Conservation (phyloP, 805 yeast genomes). For the Middelhovenomyces tepae region DNA sequence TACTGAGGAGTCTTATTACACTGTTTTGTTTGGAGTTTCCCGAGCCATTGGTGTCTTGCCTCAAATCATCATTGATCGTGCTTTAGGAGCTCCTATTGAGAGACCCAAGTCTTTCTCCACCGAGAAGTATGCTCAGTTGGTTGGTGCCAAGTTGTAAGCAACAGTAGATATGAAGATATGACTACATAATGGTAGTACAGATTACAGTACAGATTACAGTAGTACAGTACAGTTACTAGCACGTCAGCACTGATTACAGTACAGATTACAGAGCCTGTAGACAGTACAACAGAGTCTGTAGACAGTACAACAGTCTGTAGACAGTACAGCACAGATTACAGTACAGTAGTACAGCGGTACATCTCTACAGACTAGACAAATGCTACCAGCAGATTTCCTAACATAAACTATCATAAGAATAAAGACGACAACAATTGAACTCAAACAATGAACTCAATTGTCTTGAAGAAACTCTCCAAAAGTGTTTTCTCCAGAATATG, state of each 20-base stretch:
- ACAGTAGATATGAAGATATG: no score
- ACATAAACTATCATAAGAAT: no score
- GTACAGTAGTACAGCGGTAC: no score
- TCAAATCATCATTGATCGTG: slow-evolving; percentile 78
- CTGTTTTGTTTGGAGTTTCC: slow-evolving; percentile 78
- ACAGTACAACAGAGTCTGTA: no score
- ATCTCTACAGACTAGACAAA: no score
- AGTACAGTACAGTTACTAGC: background rate
- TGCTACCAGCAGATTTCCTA: no score
- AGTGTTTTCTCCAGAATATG: slow-evolving; percentile 96
- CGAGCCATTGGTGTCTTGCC: slow-evolving; percentile 84
- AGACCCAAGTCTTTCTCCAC: slow-evolving; percentile 93
- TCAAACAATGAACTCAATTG: background rate
- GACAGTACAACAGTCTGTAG: no score
- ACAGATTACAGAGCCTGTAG: no score
- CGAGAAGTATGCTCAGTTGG: slow-evolving; percentile 82
- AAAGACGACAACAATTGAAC: slow-evolving; percentile 1
- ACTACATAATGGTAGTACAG: background rate
- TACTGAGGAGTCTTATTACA: slow-evolving; percentile 74
- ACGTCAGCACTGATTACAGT: background rate
- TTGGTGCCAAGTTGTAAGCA: slow-evolving; percentile 5
- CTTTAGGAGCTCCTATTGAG: slow-evolving; percentile 73
- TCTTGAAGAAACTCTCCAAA: slow-evolving; percentile 60
- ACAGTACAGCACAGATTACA: no score
- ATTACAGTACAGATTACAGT: background rate